Conservation (phyloP, 306 rosid genomes). For the Castanea sativa region DNA sequence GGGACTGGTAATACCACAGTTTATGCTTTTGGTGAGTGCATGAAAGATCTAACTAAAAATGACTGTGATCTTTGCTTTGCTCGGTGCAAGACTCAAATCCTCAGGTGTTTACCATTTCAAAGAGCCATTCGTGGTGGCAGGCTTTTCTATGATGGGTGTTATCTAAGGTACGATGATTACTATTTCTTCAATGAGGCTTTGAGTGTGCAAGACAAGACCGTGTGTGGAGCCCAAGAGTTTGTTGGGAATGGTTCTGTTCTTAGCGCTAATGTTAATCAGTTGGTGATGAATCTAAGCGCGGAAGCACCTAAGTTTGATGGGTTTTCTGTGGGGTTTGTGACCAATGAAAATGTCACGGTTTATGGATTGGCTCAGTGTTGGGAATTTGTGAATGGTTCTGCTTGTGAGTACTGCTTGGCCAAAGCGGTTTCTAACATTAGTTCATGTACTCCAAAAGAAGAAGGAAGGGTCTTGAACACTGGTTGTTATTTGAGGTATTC, state of each 20-base stretch:
- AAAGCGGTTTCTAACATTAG: slow-evolving; percentile 33
- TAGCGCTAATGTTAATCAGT: slow-evolving; percentile 34
- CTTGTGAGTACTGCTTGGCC: slow-evolving; percentile 46
- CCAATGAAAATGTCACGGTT: slow-evolving; percentile 33
- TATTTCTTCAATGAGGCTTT: slow-evolving; percentile 49
- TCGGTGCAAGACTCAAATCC: slow-evolving; percentile 56
- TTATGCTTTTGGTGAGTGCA: slow-evolving; percentile 60
- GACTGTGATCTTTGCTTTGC: slow-evolving; percentile 71
- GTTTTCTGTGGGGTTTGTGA: slow-evolving; percentile 41
- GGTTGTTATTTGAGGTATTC: slow-evolving; percentile 76
- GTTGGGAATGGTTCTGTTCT: slow-evolving; percentile 27
- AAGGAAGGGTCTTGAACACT: slow-evolving; percentile 63
- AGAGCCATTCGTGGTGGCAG: slow-evolving; percentile 50
- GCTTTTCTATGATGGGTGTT: slow-evolving; percentile 64
- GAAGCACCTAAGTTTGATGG: slow-evolving; percentile 46
- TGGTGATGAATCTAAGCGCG: slow-evolving; percentile 51
- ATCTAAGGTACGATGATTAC: slow-evolving; percentile 51
- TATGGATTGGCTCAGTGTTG: slow-evolving; percentile 83
- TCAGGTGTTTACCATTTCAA: slow-evolving; percentile 59
- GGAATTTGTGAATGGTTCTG: slow-evolving; percentile 41
- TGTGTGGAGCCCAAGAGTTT: slow-evolving; percentile 32
- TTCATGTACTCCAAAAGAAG: slow-evolving; percentile 49
- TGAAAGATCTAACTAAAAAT: slow-evolving; percentile 48
- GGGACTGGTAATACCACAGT: slow-evolving; percentile 49
- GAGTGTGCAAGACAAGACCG: slow-evolving; percentile 28